Evolutionary conservation across 2,329 filamentous ascomycete species (phyloP).

Genomic region (Harringtonia aguacate): DNA sequence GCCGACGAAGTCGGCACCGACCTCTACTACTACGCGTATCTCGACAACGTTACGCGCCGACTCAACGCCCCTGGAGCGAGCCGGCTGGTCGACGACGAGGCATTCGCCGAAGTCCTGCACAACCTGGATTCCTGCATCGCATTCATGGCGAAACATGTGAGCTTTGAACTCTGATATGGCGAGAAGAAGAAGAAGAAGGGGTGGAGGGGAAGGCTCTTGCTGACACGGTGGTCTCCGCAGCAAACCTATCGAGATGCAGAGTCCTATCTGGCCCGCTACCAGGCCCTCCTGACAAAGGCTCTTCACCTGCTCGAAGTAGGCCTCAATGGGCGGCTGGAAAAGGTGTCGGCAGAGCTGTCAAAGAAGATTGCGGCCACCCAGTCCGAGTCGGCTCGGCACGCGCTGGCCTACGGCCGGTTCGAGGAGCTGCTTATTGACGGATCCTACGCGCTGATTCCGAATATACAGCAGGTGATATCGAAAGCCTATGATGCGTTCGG

Average conservation of each 20-base stretch:
- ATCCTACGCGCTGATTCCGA: constrained; percentile 43
- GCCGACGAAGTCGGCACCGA: constrained; percentile 81
- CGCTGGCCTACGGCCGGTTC: constrained; percentile 49
- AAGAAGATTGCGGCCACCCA: constrained; percentile 43
- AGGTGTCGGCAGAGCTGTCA: constrained; percentile 41
- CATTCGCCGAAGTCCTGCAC: constrained; percentile 78
- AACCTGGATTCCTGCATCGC: constrained; percentile 84
- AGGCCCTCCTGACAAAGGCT: constrained; percentile 61
- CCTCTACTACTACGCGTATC: constrained; percentile 86
- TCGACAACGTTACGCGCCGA: constrained; percentile 80
- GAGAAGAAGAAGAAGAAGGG: background rate
- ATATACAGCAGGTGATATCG: constrained; percentile 40
- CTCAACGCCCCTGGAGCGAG: constrained; percentile 88
- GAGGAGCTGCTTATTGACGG: constrained; percentile 45
- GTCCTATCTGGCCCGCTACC: constrained; percentile 79
- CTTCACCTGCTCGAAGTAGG: constrained; percentile 51
- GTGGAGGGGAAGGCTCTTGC: background rate
- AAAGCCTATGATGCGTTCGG: constrained; percentile 43
- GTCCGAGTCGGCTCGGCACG: constrained; percentile 48
- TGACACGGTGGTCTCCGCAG: constrained; percentile 26
- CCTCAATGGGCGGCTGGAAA: constrained; percentile 41
- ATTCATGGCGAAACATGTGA: constrained; percentile 81
- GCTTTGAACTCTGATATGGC: no score
- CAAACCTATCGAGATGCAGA: constrained; percentile 78
- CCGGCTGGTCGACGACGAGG: constrained; percentile 70